These are phyloP conservation scores for Candida adriatica DNA, from an alignment of 805 yeast genomes.

Conservation along the genomic window DNA sequence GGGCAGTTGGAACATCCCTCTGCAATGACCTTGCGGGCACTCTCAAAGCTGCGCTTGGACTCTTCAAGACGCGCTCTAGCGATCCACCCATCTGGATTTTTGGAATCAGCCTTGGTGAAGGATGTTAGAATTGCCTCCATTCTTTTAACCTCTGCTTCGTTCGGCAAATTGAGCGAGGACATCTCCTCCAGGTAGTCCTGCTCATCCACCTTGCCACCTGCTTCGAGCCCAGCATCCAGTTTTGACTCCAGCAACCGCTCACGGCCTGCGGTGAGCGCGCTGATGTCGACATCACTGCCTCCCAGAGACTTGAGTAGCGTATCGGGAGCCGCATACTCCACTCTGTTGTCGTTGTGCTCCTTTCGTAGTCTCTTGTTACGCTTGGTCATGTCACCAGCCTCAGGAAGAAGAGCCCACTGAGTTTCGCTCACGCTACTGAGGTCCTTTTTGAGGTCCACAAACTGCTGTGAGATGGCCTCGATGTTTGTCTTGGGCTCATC, in stretches of 20 bases:
- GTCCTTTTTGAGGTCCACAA: conserved; percentile 61
- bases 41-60: conserved; percentile 43
- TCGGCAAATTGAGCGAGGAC: conserved; percentile 5
- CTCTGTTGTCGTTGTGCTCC: conserved; percentile 51
- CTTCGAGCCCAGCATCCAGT: conserved; percentile 35
- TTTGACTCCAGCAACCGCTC: conserved; percentile 51
- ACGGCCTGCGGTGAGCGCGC: conserved; percentile 55
- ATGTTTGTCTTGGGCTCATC: conserved; percentile 25
- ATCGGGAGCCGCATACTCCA: conserved; percentile 84
- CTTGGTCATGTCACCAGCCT: conserved; percentile 80
- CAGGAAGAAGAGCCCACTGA: conserved; percentile 82
- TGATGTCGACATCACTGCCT: conserved; percentile 33
- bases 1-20: conserved; percentile 74
- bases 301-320: conserved; percentile 38
- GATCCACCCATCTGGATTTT: conserved; percentile 75
- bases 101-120: conserved; percentile 65
- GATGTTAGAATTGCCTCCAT: conserved; percentile 59
- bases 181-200: conserved; percentile 36
- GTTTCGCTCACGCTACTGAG: conserved; percentile 52
- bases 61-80: conserved; percentile 79
- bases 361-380: conserved; percentile 66
- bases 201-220: conserved; percentile 13
- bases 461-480: conserved; percentile 40
- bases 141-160: conserved; percentile 49
- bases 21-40: conserved; percentile 56